Evolutionary conservation across 225 moss, liverwort and hornwort species (phyloP).

Genomic region (Polytrichum formosum): DNA sequence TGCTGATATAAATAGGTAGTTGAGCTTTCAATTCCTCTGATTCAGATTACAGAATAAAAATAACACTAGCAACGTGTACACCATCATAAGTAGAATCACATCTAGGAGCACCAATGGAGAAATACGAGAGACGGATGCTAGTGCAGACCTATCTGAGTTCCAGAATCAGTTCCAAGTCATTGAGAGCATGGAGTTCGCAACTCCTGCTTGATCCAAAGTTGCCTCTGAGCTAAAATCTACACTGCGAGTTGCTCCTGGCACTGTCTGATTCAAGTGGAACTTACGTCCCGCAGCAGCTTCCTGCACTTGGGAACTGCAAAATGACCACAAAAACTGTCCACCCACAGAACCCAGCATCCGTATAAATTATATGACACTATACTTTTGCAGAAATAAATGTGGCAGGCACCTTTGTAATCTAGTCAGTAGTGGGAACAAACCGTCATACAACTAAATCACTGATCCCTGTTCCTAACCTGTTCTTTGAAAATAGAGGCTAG

Average conservation of each 20-base stretch:
- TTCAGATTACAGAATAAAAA: too few relatives aligned
- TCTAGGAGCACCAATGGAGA: conserved; percentile 1
- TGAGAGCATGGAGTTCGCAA: conserved; percentile 79
- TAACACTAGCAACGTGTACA: too few relatives aligned
- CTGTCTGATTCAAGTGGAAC: conserved; percentile 84
- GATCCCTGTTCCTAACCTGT: too few relatives aligned
- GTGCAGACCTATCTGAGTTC: conserved; percentile 14
- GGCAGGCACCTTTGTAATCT: too few relatives aligned
- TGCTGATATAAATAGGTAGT: too few relatives aligned
- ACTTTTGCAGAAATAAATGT: too few relatives aligned
- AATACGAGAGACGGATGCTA: conserved; percentile 1
- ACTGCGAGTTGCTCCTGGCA: conserved; percentile 68
- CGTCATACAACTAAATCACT: too few relatives aligned
- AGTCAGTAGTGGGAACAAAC: too few relatives aligned
- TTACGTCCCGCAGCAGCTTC: conserved; percentile 72
- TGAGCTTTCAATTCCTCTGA: too few relatives aligned
- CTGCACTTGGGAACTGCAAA: conserved; percentile 75
- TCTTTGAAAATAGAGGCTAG: too few relatives aligned
- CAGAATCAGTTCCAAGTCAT: conserved; percentile 84
- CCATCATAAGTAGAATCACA: too few relatives aligned
- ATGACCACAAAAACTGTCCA: conserved; percentile 90
- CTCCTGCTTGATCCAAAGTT: conserved; percentile 76
- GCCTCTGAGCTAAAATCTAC: conserved; percentile 68
- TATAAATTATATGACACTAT: conserved; percentile 1
- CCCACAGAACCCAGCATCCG: conserved; percentile 14